Evolutionary conservation across 2,329 filamentous ascomycete species (phyloP).

Genomic region (Nigrospora sphaerica): DNA sequence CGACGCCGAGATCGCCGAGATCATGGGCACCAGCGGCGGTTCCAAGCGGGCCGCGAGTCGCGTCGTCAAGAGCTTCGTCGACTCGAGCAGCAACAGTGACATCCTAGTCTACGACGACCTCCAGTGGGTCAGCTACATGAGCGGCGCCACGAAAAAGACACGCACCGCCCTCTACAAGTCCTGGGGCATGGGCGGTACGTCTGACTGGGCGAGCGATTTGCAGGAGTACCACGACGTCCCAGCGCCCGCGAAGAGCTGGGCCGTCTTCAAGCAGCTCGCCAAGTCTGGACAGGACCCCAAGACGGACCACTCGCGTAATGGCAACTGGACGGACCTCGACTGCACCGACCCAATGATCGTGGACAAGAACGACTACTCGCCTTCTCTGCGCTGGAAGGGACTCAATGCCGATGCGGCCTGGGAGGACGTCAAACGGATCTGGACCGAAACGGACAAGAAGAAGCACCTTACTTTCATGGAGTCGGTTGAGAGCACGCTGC

Average conservation of each 20-base stretch:
- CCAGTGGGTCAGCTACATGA: constrained; percentile 9
- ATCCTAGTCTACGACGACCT: constrained; percentile 11
- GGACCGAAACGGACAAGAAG: constrained; percentile 7
- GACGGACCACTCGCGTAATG: constrained; percentile 3
- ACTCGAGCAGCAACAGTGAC: constrained; percentile 7
- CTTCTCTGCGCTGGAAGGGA: constrained; percentile 13
- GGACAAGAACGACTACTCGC: background rate
- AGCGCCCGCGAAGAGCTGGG: constrained; percentile 6
- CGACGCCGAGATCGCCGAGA: constrained; percentile 27
- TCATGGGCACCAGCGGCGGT: constrained; percentile 9
- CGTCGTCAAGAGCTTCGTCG: constrained; percentile 5
- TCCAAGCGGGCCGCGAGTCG: background rate
- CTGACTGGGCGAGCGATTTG: constrained; percentile 18
- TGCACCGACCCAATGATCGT: background rate
- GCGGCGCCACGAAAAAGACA: constrained; percentile 2
- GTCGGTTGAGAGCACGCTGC: constrained; percentile 5
- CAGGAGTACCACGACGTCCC: constrained; percentile 13
- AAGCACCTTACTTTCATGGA: constrained; percentile 5
- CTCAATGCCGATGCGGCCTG: constrained; percentile 16
- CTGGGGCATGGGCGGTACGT: constrained; percentile 10
- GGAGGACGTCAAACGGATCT: constrained; percentile 15
- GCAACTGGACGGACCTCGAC: constrained; percentile 5
- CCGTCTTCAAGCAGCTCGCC: constrained; percentile 4
- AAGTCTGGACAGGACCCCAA: background rate
- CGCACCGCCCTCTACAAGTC: constrained; percentile 6